phyloP scores from a whole-genome alignment of 176 grass and related monocot genomes.

The Poa pratensis region DNA sequence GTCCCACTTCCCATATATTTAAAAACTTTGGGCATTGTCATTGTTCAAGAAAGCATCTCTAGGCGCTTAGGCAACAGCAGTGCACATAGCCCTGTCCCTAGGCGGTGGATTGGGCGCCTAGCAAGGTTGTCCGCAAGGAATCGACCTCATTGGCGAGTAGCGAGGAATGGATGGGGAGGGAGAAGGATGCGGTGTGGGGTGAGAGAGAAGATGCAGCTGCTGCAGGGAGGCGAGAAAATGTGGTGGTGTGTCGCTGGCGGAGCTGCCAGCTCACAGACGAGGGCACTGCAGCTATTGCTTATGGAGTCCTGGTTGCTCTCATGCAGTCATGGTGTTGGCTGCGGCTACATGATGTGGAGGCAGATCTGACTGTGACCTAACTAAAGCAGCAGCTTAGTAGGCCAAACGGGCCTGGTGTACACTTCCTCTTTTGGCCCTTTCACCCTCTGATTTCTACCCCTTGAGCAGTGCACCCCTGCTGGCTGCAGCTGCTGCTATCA shows the following conservation, averaged over 20 bases:
- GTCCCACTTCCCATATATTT: conserved; percentile 17
- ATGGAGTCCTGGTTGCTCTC: neutral
- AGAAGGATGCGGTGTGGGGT: neutral
- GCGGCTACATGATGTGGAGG: neutral
- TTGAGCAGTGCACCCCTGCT: neutral
- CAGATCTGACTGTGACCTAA: neutral
- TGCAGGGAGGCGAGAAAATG: neutral
- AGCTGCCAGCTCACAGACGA: neutral
- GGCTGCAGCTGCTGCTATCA: no score
- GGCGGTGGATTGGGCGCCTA: neutral
- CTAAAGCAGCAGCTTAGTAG: neutral
- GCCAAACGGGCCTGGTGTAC: neutral
- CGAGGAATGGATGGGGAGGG: neutral
- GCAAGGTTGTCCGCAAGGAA: neutral
- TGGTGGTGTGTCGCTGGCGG: neutral
- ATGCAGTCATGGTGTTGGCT: neutral
- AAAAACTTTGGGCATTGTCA: conserved; percentile 21
- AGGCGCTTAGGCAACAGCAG: neutral
- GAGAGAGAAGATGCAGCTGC: neutral
- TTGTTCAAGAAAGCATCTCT: neutral
- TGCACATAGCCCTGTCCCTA: neutral
- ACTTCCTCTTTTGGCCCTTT: neutral
- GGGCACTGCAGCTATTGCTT: neutral
- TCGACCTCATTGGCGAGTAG: neutral
- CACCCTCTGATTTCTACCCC: neutral